Conservation (phyloP, 2,329 filamentous ascomycete species). For the Aspergillus calidoustus region DNA sequence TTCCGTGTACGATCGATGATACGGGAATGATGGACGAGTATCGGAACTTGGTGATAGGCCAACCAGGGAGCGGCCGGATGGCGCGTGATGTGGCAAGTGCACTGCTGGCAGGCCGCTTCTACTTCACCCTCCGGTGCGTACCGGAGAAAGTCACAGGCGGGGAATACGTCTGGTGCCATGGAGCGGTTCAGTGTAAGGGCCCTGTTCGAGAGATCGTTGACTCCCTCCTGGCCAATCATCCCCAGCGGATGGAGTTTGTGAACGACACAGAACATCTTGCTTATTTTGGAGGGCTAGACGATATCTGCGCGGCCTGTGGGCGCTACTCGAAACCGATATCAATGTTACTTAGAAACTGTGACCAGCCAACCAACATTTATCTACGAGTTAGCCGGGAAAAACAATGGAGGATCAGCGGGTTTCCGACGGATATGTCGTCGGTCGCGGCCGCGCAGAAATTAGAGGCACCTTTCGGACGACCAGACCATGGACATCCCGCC, state of each 20-base stretch:
- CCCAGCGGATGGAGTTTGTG: conserved; percentile 10
- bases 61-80: conserved; percentile 15
- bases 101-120: conserved; percentile 20
- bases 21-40: conserved; percentile 27
- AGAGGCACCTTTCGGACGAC: conserved; percentile 18
- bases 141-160: conserved; percentile 2
- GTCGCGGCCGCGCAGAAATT: conserved; percentile 19
- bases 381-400: conserved; percentile 18
- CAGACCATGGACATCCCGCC: conserved; percentile 20
- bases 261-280: conserved; percentile 15
- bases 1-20: conserved; percentile 21
- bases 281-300: conserved; percentile 14
- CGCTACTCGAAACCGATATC: conserved; percentile 23
- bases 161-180: conserved; percentile 7
- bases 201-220: conserved; percentile 4
- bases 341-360: conserved; percentile 16
- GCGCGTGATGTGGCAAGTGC: conserved; percentile 9
- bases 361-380: conserved; percentile 25
- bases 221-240: neutral
- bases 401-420: conserved; percentile 26
- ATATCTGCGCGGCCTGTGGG: conserved; percentile 22
- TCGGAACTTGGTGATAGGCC: conserved; percentile 21
- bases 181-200: conserved; percentile 18
- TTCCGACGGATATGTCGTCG: conserved; percentile 20
- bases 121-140: conserved; percentile 13